Percentiles rank a stretch among this genome's conserved stretches.
phyloP scores from a whole-genome alignment of 345 rosid species.

The Hirschfeldia incana region DNA sequence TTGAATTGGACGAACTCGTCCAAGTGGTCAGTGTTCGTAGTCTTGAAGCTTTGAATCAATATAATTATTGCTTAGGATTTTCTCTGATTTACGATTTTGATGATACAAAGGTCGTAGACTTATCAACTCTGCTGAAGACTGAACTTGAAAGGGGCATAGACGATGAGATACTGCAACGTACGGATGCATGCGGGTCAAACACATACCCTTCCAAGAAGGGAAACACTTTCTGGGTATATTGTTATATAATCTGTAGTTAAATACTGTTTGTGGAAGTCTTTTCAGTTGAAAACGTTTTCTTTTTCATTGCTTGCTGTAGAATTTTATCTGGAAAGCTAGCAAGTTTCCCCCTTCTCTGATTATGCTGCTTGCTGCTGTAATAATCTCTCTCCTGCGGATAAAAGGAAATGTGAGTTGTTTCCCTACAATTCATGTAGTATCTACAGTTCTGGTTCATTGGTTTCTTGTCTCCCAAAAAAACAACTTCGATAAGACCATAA shows the following conservation, averaged over 20 bases:
- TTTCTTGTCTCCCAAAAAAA: too few species aligned
- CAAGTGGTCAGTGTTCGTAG: constrained; percentile 55
- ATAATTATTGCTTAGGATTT: constrained; percentile 27
- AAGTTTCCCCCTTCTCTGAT: constrained; percentile 65
- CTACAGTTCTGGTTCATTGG: too few species aligned
- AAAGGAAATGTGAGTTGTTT: constrained; percentile 54
- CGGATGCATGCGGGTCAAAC: constrained; percentile 69
- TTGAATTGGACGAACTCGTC: constrained; percentile 58
- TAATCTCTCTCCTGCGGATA: constrained; percentile 55
- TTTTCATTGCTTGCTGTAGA: constrained; percentile 33
- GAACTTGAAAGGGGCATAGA: constrained; percentile 55
- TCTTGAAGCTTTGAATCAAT: constrained; percentile 48
- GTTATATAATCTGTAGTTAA: too few species aligned
- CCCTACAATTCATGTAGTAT: background rate
- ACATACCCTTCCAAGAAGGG: constrained; percentile 73
- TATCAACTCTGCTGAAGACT: constrained; percentile 53
- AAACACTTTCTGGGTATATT: constrained; percentile 70
- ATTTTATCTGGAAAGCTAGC: constrained; percentile 83
- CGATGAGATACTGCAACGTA: constrained; percentile 54
- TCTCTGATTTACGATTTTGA: too few species aligned
- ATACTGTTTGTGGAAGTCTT: too few species aligned
- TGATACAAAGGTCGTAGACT: constrained; percentile 61
- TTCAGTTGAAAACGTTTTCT: too few species aligned
- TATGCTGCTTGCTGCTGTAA: constrained; percentile 62
- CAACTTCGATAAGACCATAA: too few species aligned